phyloP scores from a whole-genome alignment of 164 flowering plant genomes.

The Litsea cubeba region DNA sequence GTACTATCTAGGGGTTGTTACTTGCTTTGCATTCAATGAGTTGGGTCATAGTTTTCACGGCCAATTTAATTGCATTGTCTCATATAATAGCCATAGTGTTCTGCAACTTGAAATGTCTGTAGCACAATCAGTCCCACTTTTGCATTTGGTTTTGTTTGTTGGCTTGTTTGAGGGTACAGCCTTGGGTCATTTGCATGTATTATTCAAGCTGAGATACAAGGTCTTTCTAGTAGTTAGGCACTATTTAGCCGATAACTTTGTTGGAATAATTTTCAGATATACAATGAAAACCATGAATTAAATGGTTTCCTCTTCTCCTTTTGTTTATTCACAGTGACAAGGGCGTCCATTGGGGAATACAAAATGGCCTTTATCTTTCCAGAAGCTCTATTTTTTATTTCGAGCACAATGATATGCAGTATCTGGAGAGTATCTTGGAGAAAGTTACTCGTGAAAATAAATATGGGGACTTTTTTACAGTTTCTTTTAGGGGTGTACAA shows the following conservation, averaged over 20 bases:
- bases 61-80: background rate
- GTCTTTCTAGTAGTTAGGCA: background rate
- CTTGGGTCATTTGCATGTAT: background rate
- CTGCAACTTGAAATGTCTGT: background rate
- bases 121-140: background rate
- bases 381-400: slow-evolving; percentile 86
- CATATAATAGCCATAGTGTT: background rate
- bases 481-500: no score
- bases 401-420: slow-evolving; percentile 96
- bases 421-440: slow-evolving; percentile 60
- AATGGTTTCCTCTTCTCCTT: background rate
- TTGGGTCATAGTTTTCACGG: no score
- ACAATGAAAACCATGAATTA: background rate
- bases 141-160: background rate
- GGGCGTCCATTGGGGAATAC: slow-evolving; percentile 99
- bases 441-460: slow-evolving; percentile 61
- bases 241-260: background rate
- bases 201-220: background rate
- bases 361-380: slow-evolving; percentile 95
- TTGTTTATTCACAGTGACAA: slow-evolving; percentile 56
- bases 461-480: no score
- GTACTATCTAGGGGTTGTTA: no score
- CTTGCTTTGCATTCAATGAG: no score
- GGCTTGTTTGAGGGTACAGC: background rate
- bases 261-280: background rate